Evolutionary conservation across 305 asterid species (phyloP).

Genomic region (Petunia hybrid): DNA sequence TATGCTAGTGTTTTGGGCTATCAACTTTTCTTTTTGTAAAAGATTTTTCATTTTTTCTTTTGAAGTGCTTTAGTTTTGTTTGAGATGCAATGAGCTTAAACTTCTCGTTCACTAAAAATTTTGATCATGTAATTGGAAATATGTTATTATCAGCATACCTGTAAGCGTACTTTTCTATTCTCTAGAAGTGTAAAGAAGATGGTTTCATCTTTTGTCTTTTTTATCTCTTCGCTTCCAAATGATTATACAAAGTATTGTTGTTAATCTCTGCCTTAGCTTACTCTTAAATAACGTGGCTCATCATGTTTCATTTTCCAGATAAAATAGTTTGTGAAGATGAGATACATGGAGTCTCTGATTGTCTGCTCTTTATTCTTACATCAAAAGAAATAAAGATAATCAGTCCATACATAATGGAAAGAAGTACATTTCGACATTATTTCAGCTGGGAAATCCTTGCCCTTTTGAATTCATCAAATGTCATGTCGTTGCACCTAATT

Average conservation of each 20-base stretch:
- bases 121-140: neutral
- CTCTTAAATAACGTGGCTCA: neutral
- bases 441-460: neutral
- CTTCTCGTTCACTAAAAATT: neutral
- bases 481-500: neutral
- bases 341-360: neutral
- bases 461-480: no score
- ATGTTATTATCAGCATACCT: neutral
- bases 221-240: neutral
- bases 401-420: neutral
- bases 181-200: neutral
- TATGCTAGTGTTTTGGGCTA: neutral
- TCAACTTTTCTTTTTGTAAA: neutral
- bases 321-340: neutral
- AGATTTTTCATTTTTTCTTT: neutral
- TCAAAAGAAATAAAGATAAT: neutral
- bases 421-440: conserved; percentile 5
- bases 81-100: neutral
- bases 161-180: neutral
- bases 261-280: neutral
- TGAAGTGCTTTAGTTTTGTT: neutral
- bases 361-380: no score
- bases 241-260: neutral
- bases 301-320: neutral
- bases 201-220: neutral